Evolutionary conservation across 306 rosid species (phyloP).

Genomic region (Glycyrrhiza uralensis): DNA sequence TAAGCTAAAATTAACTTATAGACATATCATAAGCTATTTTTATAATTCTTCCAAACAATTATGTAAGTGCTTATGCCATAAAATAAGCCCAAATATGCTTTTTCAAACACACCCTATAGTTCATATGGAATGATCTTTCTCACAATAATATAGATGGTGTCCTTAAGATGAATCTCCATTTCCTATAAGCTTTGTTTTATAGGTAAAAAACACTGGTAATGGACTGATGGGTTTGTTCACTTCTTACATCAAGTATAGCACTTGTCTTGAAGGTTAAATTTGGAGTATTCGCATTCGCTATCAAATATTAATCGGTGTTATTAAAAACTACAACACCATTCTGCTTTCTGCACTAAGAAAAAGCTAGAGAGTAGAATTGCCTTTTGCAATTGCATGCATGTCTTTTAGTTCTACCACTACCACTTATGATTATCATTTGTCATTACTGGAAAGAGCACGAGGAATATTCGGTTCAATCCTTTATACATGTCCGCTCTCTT

Average conservation of each 20-base stretch:
- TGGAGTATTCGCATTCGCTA: neutral
- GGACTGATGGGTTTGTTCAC: neutral
- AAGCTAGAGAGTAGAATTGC: constrained; percentile 20
- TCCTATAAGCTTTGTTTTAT: neutral
- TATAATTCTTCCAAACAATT: no score
- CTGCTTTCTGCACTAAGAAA: constrained; percentile 20
- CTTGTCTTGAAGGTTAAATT: neutral
- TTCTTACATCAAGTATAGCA: neutral
- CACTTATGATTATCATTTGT: constrained; percentile 16
- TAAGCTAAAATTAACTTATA: no score
- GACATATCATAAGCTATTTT: no score
- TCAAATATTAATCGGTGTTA: neutral
- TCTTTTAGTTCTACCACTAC: constrained; percentile 1
- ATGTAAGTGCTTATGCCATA: no score
- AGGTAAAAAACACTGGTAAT: neutral
- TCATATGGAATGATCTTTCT: neutral
- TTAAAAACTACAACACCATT: neutral
- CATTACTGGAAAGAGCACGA: constrained; percentile 3
- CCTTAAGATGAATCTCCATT: neutral
- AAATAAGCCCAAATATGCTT: no score
- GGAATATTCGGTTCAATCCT: constrained; percentile 31
- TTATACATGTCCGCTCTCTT: constrained; percentile 2
- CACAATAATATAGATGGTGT: neutral
- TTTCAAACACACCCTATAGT: no score
- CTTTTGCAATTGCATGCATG: constrained; percentile 10